Evolutionary conservation across 1,284 basidiomycete genomes (phyloP), one percentile per base, ranked within the genome.

Genomic region (Heliocybe sulcata): DNA sequence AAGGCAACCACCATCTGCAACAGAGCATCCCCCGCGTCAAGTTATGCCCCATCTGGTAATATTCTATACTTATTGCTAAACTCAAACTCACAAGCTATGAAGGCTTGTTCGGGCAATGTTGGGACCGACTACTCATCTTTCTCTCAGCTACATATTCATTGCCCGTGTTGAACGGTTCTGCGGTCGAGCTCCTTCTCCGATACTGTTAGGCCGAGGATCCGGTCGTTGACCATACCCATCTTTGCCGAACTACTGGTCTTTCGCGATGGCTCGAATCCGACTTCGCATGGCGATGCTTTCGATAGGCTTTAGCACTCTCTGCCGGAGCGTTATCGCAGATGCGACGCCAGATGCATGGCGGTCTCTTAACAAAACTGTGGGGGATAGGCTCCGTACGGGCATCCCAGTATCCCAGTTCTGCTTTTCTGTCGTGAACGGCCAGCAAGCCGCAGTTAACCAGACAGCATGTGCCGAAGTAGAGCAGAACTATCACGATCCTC

Each of bases 351-450:
- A 31, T 31, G 29, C 58, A 56, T 64, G 61, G 63, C 38, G 45
- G 25, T 48, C 57, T 35, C 62, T 72, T 35, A 71, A 71, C 54
- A n/a, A 56, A 3, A 64, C 65, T 4, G 60, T 72, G 23, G 64
- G 60, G 8, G 70, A 70, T 19, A 62, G 66, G 42, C 64, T 72
- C 3, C 53, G 64, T 31, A 27, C 53, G 3, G 64, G 63, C 0
- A 53, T 58, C 11, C 71, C 70, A 0, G 60, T 70, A 29, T 64
- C 64, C 19, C 58, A 59, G 2, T 62, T 68, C 0, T 73, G 72
- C 52, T 73, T 72, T 55, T 63, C 63, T 2, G 55, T 42, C 3
- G 64, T 65, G 45, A 58, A 68, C n/a, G 66, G 67, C 11, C 19
- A 50, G n/a, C 35, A 56, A 3, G 52, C 58, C 3, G 49, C 54